Conservation (phyloP, 768 basidiomycete species). For the Suillus hirtellus region DNA sequence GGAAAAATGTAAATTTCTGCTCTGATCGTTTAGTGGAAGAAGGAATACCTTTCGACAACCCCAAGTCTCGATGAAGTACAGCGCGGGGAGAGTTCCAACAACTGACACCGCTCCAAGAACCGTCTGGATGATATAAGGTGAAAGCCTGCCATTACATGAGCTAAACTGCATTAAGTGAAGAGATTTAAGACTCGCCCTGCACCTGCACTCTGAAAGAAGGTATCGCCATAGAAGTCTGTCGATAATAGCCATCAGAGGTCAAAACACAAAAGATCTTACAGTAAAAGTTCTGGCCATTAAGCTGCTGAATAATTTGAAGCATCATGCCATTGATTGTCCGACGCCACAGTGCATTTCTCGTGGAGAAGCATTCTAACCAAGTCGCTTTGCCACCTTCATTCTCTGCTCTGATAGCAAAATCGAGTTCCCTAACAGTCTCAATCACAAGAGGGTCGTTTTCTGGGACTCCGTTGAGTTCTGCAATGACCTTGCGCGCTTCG, state of each 20-base stretch:
- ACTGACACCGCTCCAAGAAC: slow-evolving; percentile 78
- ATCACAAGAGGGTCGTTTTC: slow-evolving; percentile 57
- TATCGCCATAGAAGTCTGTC: slow-evolving; percentile 80
- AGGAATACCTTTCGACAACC: slow-evolving; percentile 63
- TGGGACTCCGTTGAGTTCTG: slow-evolving; percentile 63
- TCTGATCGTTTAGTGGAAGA: background rate
- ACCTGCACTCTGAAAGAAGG: slow-evolving; percentile 76
- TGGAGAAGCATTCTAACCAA: slow-evolving; percentile 78
- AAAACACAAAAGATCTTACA: slow-evolving; percentile 41
- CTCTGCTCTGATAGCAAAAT: slow-evolving; percentile 65
- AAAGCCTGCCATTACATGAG: slow-evolving; percentile 39
- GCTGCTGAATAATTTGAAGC: slow-evolving; percentile 78
- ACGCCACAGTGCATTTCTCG: slow-evolving; percentile 66
- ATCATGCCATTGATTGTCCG: slow-evolving; percentile 79
- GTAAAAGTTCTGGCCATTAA: slow-evolving; percentile 82
- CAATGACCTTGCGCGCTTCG: slow-evolving; percentile 62
- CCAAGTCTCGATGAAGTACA: slow-evolving; percentile 68
- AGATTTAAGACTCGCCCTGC: slow-evolving; percentile 45
- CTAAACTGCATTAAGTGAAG: background rate
- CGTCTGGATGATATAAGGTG: slow-evolving; percentile 72
- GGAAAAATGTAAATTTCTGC: background rate
- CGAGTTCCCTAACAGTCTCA: slow-evolving; percentile 63
- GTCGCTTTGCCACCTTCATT: slow-evolving; percentile 81
- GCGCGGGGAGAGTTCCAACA: slow-evolving; percentile 67
- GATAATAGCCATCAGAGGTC: slow-evolving; percentile 19